Conservation (phyloP, 768 basidiomycete genomes). For the Heimioporus sp. region DNA sequence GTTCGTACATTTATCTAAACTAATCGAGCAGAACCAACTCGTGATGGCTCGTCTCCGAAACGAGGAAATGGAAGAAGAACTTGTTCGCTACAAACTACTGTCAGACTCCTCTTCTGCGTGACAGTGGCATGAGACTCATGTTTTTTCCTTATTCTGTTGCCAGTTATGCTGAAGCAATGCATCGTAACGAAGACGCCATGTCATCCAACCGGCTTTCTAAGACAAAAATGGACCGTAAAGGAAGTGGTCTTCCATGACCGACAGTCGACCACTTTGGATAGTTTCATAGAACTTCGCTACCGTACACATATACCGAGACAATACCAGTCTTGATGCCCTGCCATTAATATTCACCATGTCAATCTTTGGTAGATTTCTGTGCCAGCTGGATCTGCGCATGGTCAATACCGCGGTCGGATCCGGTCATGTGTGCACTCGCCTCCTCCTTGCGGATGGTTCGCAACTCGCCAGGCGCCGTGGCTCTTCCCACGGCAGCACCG, state of each 20-base stretch:
- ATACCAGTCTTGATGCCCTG: not conserved
- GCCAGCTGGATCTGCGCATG: conserved; percentile 42
- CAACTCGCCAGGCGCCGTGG: conserved; percentile 71
- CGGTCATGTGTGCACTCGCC: conserved; percentile 39
- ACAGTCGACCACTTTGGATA: not conserved
- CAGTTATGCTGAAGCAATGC: conserved; percentile 73
- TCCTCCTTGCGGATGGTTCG: conserved; percentile 71
- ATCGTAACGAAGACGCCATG: conserved; percentile 68
- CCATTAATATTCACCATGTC: too few relatives aligned
- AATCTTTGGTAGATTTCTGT: conserved; percentile 19
- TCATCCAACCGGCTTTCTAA: conserved; percentile 61
- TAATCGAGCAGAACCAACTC: conserved; percentile 73
- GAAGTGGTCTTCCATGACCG: conserved; percentile 16
- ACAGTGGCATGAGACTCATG: not conserved
- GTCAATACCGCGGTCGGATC: not conserved
- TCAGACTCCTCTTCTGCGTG: conserved; percentile 25
- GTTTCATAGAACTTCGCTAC: not conserved
- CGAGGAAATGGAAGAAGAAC: conserved; percentile 91
- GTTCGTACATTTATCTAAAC: conserved; percentile 6
- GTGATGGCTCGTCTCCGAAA: conserved; percentile 85
- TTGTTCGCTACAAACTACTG: conserved; percentile 93
- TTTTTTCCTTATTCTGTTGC: not conserved
- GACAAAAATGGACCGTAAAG: conserved; percentile 11
- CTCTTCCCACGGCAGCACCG: conserved; percentile 58
- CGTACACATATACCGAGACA: conserved; percentile 15